Percentiles rank a stretch among this genome's conserved stretches.
Conservation (phyloP, 2,329 filamentous ascomycete species). For the Orbilia ellipsospora region DNA sequence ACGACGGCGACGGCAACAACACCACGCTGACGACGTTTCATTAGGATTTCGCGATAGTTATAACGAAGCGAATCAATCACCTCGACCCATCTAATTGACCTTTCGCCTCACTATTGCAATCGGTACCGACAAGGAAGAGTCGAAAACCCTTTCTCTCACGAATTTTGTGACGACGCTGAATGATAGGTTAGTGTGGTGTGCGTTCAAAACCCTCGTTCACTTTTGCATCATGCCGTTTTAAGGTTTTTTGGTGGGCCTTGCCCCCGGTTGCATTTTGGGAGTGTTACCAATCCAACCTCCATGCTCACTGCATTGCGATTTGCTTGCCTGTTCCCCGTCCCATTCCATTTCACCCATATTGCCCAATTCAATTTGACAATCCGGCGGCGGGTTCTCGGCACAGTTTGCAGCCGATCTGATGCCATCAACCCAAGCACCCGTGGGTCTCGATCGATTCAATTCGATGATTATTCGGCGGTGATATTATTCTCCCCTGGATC, state of each 20-base stretch:
- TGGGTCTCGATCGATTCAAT: neutral
- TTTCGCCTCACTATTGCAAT: too few species aligned
- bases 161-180: too few species aligned
- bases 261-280: constrained; percentile 21
- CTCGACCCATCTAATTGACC: too few species aligned
- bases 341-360: constrained; percentile 53
- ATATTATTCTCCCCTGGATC: neutral
- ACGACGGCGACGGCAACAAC: neutral
- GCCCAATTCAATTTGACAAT: constrained; percentile 54
- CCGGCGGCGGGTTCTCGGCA: constrained; percentile 44
- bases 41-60: too few species aligned
- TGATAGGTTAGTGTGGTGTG: constrained; percentile 2
- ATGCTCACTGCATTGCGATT: constrained; percentile 1
- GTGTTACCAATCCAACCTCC: constrained; percentile 45
- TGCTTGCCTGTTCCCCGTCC: constrained; percentile 35
- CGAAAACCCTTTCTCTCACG: neutral
- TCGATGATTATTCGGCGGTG: neutral
- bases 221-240: constrained; percentile 23
- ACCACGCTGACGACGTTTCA: too few species aligned
- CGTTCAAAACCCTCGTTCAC: neutral
- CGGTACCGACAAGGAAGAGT: too few species aligned
- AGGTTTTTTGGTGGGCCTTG: constrained; percentile 20
- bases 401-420: constrained; percentile 37
- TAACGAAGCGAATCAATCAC: neutral
- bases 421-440: constrained; percentile 1